Base-by-base conservation (phyloP, 257 asterid species). In the Schizonepeta tenuifolia region DNA sequence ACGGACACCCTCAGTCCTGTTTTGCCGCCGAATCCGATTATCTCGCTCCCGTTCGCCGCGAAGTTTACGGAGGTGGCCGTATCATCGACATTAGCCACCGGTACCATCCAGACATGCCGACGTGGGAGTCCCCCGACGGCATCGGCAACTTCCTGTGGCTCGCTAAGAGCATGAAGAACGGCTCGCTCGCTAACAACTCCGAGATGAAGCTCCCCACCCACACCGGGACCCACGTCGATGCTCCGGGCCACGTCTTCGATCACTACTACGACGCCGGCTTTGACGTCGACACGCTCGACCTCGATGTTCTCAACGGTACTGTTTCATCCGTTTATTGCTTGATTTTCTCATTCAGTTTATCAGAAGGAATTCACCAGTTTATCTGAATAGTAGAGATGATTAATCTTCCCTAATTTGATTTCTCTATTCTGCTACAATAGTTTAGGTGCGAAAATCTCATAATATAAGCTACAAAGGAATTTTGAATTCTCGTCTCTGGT, bases 161-260 rank as follows among this genome's bases (percentile, higher is more conserved):
- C 41, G 83, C 88, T n/a, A 8, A 51, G 1, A 90, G 94, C 79
- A 95, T 95, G 92, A 91, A 92, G 80, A 95, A 95, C 65, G 97
- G 96, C 12, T 88, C 98, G 28, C 77, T 12, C 8, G 89, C 98
- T 33, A 95, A 95, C 72, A 85, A 86, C 76, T 95, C 99, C 17
- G 91, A 88, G 73, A 86, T 95, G 96, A 95, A 90, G 87, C 79
- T 95, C 72, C 86, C 90, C 1, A 26, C 88, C 63, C 99, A 95
- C 72, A 90, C 96, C 5, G 99, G 99, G 10, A 95, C 99, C n/a
- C 99, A 95, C 77, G 96, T 91, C 44, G 99, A 95, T 74, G 88
- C 99, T 4, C 97, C 99, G 4, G 99, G 97, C 0, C 99, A 95
- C 76, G 95, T 90, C 5, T 87, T 59, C 67, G 97, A 92, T 72